Evolutionary conservation across 306 rosid genomes (phyloP).

Genomic region (Carpinus viminea): DNA sequence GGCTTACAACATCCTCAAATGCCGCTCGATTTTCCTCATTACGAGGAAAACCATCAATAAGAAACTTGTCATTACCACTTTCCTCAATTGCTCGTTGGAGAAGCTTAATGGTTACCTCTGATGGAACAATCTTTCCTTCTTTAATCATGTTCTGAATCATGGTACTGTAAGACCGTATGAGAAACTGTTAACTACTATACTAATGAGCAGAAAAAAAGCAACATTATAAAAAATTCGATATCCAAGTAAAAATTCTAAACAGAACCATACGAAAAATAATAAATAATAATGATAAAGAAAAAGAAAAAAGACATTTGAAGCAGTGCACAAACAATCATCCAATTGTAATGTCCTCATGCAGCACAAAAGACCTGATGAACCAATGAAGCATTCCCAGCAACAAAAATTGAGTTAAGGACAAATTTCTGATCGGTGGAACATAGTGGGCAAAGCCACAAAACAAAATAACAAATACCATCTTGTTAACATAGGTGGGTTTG

Average conservation of each 20-base stretch:
- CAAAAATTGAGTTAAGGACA: neutral
- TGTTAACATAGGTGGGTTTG: neutral
- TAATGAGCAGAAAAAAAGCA: neutral
- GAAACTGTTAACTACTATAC: slow-evolving; percentile 21
- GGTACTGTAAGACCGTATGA: slow-evolving; percentile 54
- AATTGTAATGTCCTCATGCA: neutral
- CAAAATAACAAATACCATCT: neutral
- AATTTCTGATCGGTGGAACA: neutral
- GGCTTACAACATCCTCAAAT: slow-evolving; percentile 82
- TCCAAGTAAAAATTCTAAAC: neutral
- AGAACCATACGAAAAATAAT: neutral
- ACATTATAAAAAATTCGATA: neutral
- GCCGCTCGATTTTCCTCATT: slow-evolving; percentile 99
- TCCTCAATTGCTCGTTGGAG: slow-evolving; percentile 78
- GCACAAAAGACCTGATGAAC: neutral
- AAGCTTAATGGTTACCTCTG: slow-evolving; percentile 92
- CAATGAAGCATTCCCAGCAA: neutral
- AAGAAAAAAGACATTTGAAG: neutral
- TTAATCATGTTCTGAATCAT: slow-evolving; percentile 95
- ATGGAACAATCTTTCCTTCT: slow-evolving; percentile 96
- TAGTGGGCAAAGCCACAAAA: neutral
- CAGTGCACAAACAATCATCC: neutral
- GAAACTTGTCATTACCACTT: slow-evolving; percentile 82
- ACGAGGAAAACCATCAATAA: slow-evolving; percentile 99
- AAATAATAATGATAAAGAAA: neutral